Evolutionary conservation across 179 eudicot species (phyloP), one percentile per base, ranked within the genome.

Genomic region (Drosera spatulata): DNA sequence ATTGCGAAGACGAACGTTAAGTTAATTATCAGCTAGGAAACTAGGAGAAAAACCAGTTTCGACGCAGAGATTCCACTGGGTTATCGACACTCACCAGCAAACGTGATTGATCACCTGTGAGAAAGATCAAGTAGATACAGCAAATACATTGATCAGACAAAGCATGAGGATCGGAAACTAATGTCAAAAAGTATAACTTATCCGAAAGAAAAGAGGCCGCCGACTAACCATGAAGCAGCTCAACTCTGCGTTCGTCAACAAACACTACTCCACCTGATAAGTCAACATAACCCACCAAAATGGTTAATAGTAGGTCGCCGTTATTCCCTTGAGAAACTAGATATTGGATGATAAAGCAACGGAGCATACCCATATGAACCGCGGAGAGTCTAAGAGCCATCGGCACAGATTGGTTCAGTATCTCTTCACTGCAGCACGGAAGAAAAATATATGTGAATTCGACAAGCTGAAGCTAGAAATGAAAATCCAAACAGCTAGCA

Each of bases 311-410:
- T n/a, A n/a, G n/a, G n/a, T n/a, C n/a, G n/a, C n/a, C n/a, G n/a
- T n/a, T n/a, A n/a, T n/a, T n/a, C n/a, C n/a, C n/a, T n/a, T n/a
- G n/a, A n/a, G n/a, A n/a, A n/a, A n/a, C n/a, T n/a, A n/a, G n/a
- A n/a, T n/a, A n/a, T n/a, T n/a, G n/a, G n/a, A n/a, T n/a, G n/a
- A n/a, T n/a, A n/a, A n/a, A n/a, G n/a, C n/a, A n/a, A n/a, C 5
- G 3, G 42, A 39, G 7, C 52, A 39, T 77, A 90, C 99, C 99
- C 99, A 93, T 93, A 58, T 89, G 83, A 64, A 93, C 90, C 58
- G 95, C 88, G 12, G 99, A 89, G 22, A 93, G 78, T 61, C 99
- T 75, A 48, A 93, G 79, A 39, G 97, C 99, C 99, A 93, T 86
- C 97, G n/a, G n/a, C 45, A 93, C 95, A 3, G 87, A 69, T 2